Base-by-base conservation (phyloP, 2,329 filamentous ascomycete genomes). In the Colletotrichum abscissum region DNA sequence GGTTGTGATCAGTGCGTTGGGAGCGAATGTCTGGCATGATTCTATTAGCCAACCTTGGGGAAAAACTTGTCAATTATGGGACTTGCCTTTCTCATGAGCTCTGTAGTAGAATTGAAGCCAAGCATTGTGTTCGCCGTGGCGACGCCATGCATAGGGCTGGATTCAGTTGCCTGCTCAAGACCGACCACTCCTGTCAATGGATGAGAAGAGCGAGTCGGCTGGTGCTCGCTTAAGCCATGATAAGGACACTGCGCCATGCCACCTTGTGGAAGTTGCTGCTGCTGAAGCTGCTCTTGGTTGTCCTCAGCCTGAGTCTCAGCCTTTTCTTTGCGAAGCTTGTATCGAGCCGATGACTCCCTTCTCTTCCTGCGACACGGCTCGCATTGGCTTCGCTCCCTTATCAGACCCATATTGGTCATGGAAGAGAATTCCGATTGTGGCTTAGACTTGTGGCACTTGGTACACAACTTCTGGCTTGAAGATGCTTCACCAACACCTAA, bases 351-450 rank as follows among this genome's bases (percentile, higher is more conserved):
- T 9, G 63, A 70, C 22, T 24, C 26, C 14, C 69, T 54, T 30
- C 46, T 56, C 35, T 63, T 72, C n/a, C n/a, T 28, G 8, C 69
- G 63, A 42, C 69, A 72, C 5, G 5, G 30, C 6, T 24, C 16
- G 12, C 69, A 72, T 12, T 68, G 64, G 22, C 4, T 16, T 16
- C 46, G 65, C 22, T 42, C 11, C 11, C 57, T 19, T 2, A 11
- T 19, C 2, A 24, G 30, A 7, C 69, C 69, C 69, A 68, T 62
- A 2, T 33, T 19, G 26, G 8, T 55, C 24, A 67, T 49, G 16
- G 60, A 30, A 12, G n/a, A 4, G 5, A 26, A 56, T 5, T 46
- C n/a, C 3, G 14, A 24, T 3, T 62, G 4, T 1, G 56, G 63
- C 8, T 19, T 24, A 2, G 22, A 22, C 7, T 57, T 38, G 8